These are phyloP conservation scores for Dendrocalamus sinicus DNA, from an alignment of 176 grass and related monocot species.

Conservation along the genomic window DNA sequence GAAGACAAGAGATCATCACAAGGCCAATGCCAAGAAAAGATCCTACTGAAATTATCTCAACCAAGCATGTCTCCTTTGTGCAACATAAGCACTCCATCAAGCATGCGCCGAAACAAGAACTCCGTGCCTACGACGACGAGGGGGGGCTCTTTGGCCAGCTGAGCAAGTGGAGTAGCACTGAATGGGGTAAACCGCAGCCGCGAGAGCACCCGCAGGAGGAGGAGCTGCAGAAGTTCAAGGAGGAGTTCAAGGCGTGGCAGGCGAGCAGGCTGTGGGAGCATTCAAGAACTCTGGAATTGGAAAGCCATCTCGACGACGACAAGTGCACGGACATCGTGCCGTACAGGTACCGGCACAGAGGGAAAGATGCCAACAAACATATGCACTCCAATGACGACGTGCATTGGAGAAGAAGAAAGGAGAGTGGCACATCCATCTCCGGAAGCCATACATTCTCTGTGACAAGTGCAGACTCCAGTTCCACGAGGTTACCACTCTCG, in stretches of 20 bases:
- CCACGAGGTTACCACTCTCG: constrained; percentile 41
- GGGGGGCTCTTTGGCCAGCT: constrained; percentile 42
- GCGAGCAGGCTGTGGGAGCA: constrained; percentile 58
- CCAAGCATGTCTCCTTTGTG: constrained; percentile 50
- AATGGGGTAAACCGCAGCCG: constrained; percentile 54
- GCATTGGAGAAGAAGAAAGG: constrained; percentile 41
- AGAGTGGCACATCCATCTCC: constrained; percentile 51
- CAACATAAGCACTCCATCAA: constrained; percentile 37
- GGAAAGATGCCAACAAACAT: constrained; percentile 16
- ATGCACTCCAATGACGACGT: constrained; percentile 28
- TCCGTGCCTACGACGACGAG: constrained; percentile 20
- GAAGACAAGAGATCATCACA: constrained; percentile 18
- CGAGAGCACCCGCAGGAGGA: constrained; percentile 97
- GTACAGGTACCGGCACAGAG: constrained; percentile 49
- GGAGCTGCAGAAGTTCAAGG: constrained; percentile 94
- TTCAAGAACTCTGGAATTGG: constrained; percentile 55
- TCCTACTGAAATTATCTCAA: constrained; percentile 29
- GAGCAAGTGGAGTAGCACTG: constrained; percentile 27
- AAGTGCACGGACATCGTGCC: constrained; percentile 48
- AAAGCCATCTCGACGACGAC: constrained; percentile 37
- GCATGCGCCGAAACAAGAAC: constrained; percentile 29
- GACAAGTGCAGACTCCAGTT: constrained; percentile 34
- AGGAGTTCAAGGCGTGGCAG: constrained; percentile 93
- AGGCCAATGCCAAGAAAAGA: constrained; percentile 52
- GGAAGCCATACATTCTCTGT: constrained; percentile 50